Evolutionary conservation across 441 rosid species (phyloP).

Genomic region (Biscutella laevigata): DNA sequence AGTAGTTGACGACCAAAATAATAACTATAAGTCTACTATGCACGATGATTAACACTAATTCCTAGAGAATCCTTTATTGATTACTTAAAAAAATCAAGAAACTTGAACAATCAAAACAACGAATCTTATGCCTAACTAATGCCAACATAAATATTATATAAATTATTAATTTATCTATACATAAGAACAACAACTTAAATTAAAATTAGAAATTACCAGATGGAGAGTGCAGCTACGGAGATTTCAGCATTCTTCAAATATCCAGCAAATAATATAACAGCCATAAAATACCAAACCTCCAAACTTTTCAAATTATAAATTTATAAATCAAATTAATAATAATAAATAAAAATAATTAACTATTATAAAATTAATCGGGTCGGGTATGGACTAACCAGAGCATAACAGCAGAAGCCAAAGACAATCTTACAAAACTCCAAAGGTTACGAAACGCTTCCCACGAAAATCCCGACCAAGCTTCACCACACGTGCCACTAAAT

Average conservation of each 20-base stretch:
- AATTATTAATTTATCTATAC: no score
- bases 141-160: no score
- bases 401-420: slow-evolving; percentile 57
- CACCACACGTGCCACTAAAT: slow-evolving; percentile 38
- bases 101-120: no score
- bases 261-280: slow-evolving; percentile 65
- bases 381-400: slow-evolving; percentile 33
- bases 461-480: slow-evolving; percentile 43
- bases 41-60: no score
- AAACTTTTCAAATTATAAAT: no score
- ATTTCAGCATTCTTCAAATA: slow-evolving; percentile 67
- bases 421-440: slow-evolving; percentile 41
- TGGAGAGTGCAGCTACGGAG: slow-evolving; percentile 67
- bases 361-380: not conserved
- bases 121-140: no score
- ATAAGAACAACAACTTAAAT: no score
- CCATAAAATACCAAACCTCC: slow-evolving; percentile 79
- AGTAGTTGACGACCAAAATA: no score
- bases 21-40: no score
- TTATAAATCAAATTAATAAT: not conserved
- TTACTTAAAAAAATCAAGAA: no score
- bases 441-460: slow-evolving; percentile 39
- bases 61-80: no score
- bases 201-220: slow-evolving; percentile 40
- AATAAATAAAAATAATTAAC: not conserved